Percentiles rank a stretch among this genome's conserved stretches.
Evolutionary conservation across 345 rosid species (phyloP).

Genomic region (Populus simonii): DNA sequence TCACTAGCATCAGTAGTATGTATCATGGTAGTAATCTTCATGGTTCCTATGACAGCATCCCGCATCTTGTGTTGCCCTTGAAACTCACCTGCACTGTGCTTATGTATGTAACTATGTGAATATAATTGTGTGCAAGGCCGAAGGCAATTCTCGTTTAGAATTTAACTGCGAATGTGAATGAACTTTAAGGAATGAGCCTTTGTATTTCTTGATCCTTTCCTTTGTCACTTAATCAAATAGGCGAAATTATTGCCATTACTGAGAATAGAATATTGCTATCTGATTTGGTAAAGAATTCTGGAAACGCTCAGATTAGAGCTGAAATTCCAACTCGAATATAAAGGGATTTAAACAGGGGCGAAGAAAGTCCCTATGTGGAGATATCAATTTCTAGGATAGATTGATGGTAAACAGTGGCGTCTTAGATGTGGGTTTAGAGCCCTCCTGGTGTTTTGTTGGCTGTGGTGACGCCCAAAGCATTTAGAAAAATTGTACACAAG

Average conservation of each 20-base stretch:
- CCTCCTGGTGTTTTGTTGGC: background rate
- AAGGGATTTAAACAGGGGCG: background rate
- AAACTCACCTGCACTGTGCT: background rate
- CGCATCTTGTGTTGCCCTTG: background rate
- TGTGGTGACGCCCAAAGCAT: background rate
- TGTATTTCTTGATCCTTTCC: no score
- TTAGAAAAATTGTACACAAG: background rate
- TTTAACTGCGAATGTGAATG: background rate
- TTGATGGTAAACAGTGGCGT: background rate
- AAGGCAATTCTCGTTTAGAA: conserved; percentile 1
- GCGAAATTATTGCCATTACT: no score
- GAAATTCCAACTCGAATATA: no score
- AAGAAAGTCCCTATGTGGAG: background rate
- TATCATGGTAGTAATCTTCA: conserved; percentile 4
- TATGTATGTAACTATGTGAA: background rate
- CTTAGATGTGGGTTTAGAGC: no score
- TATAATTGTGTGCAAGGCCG: conserved; percentile 4
- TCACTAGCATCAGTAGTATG: background rate
- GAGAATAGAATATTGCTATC: no score
- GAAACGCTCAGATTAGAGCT: no score
- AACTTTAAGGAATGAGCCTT: no score
- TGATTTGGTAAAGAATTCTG: no score
- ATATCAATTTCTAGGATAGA: background rate
- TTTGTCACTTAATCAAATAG: no score
- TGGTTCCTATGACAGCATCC: background rate